Base-by-base conservation (phyloP, 345 rosid genomes). In the Clausena lansium region DNA sequence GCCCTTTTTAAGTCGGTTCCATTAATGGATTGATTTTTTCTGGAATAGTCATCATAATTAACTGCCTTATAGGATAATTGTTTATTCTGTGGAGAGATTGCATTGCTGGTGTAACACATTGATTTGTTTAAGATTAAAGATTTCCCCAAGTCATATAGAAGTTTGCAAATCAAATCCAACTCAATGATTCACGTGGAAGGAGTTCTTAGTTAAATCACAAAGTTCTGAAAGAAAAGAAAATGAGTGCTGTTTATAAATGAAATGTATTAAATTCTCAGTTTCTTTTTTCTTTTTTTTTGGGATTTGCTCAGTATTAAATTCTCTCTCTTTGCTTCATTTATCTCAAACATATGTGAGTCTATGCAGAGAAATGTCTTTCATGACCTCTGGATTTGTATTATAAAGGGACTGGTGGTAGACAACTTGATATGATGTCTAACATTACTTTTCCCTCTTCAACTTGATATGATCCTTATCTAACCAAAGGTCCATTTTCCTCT, bases 391-490 rank as follows among this genome's bases (percentile, higher is more conserved):
- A 33, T 22, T 71, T 71, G 32, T 55, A 25, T 57, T 71, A 33
- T 11, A 11, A 7, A 55, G 24, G 64, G 30, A 71, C 6, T 33
- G 64, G 64, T 32, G 19, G 45, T 28, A 41, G 58, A 57, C 13
- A 1, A 17, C 73, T 15, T 8, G 36, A 32, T 2, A 2, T 36
- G n/a, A 33, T 63, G 1, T 22, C 41, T 41, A 8, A 8, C 14
- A 33, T 27, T 47, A 39, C 50, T 28, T 39, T 10, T 73, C 22
- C 24, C 71, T 9, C 9, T 7, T 45, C 41, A 47, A 27, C n/a
- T 55, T 17, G 30, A 55, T 74, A 13, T 28, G 24, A 57, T 71
- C 68, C 24, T 55, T 72, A 15, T 65, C 79, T 77, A 67, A 79
- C 65, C 25, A 17, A 64, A 74, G 52, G 74, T 19, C 39, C 62